Conservation (phyloP, 805 yeast species). For the Kodamaea restingae region DNA sequence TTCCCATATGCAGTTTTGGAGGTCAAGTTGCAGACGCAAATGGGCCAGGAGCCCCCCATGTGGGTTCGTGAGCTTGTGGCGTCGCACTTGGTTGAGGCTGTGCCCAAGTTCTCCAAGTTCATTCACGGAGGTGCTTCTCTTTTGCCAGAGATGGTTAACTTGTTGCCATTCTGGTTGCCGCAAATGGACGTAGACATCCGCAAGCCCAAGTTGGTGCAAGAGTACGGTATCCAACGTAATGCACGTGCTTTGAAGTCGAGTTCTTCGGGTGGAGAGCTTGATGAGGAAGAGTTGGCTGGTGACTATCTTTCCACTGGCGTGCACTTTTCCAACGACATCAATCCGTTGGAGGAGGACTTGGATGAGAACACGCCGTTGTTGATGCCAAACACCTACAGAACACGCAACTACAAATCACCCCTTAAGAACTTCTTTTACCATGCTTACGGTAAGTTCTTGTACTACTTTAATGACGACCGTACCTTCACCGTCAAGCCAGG, state of each 20-base stretch:
- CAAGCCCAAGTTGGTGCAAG: conserved; percentile 66
- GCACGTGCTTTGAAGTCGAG: conserved; percentile 23
- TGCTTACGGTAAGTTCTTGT: conserved; percentile 34
- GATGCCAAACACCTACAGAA: conserved; percentile 33
- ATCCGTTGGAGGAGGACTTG: conserved; percentile 49
- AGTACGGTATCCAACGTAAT: conserved; percentile 60
- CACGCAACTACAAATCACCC: conserved; percentile 26
- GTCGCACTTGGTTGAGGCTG: conserved; percentile 94
- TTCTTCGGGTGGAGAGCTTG: conserved; percentile 55
- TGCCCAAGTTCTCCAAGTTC: conserved; percentile 95
- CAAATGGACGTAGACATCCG: conserved; percentile 95
- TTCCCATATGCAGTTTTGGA: conserved; percentile 98
- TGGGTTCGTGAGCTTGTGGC: conserved; percentile 94
- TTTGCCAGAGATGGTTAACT: conserved; percentile 73
- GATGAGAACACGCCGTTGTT: conserved; percentile 42
- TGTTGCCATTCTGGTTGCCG: conserved; percentile 96
- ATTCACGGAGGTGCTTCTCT: conserved; percentile 96
- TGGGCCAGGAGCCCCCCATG: conserved; percentile 98
- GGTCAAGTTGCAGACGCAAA: conserved; percentile 93
- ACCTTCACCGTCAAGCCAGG: conserved; percentile 43
- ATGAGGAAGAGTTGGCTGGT: conserved; percentile 55
- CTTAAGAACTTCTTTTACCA: conserved; percentile 29
- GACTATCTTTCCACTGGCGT: conserved; percentile 31
- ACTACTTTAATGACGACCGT: conserved; percentile 43
- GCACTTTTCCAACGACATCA: conserved; percentile 42